Evolutionary conservation across 2,329 filamentous ascomycete species (phyloP).

Genomic region (Monilinia fructicola): DNA sequence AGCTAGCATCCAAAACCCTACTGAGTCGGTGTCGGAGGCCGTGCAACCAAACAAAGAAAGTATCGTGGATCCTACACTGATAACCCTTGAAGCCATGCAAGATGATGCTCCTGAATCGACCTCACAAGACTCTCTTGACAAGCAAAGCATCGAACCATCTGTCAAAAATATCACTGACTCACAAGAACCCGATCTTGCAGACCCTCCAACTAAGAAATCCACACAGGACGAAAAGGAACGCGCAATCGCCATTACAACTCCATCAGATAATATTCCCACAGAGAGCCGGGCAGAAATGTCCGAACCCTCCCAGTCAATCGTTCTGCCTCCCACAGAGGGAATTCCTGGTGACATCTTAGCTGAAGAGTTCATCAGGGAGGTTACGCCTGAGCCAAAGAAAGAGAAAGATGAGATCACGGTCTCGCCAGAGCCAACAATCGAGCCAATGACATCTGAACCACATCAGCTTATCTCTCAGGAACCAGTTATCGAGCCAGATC

Average conservation of each 20-base stretch:
- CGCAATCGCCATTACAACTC: constrained; percentile 21
- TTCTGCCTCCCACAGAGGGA: constrained; percentile 8
- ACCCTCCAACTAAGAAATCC: constrained; percentile 19
- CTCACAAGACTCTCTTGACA: neutral
- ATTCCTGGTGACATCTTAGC: neutral
- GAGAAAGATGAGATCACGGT: neutral
- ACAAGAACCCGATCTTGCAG: neutral
- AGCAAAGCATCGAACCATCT: neutral
- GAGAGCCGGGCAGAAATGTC: neutral
- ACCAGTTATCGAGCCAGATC: constrained; percentile 3
- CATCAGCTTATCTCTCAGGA: neutral
- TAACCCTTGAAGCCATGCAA: neutral
- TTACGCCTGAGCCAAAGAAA: neutral
- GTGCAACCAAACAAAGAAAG: neutral
- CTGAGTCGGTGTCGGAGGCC: neutral
- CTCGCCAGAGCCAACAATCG: too few relatives aligned
- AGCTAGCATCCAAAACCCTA: neutral
- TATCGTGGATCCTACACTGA: neutral
- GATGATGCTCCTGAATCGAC: neutral
- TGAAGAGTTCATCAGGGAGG: neutral
- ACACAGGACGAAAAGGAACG: constrained; percentile 31
- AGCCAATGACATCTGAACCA: too few relatives aligned
- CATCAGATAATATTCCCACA: constrained; percentile 7
- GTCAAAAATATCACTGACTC: constrained; percentile 8
- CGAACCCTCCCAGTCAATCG: neutral